These are phyloP conservation scores for Hyphopichia pseudoburtonii DNA, from an alignment of 1,139 yeast genomes.

Conservation along the genomic window DNA sequence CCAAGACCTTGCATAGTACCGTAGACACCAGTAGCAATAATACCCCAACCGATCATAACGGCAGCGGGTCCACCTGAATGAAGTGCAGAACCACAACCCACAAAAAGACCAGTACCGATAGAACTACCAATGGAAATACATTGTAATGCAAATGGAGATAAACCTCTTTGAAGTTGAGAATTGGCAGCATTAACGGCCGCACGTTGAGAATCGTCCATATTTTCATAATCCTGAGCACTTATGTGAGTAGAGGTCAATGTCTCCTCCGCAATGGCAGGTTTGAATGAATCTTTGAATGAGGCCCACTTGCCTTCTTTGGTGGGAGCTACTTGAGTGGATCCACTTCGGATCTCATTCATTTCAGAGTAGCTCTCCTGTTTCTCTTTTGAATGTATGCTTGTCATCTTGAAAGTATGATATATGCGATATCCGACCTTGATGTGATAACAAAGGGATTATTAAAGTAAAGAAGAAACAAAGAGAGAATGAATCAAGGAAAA, in stretches of 20 bases:
- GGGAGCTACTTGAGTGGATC: constrained; percentile 4
- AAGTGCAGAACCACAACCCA: constrained; percentile 37
- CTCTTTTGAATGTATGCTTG: no score
- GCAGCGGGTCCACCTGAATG: constrained; percentile 67
- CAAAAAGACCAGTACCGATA: constrained; percentile 57
- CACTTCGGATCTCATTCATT: constrained; percentile 9
- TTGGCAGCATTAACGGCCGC: constrained; percentile 39
- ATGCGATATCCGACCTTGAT: no score
- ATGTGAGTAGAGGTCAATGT: constrained; percentile 18
- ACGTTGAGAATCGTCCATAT: constrained; percentile 33
- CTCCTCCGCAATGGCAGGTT: constrained; percentile 26
- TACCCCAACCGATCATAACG: constrained; percentile 50
- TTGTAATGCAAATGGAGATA: constrained; percentile 40
- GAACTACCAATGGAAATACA: constrained; percentile 85
- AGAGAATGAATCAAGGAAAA: no score
- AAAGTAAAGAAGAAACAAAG: no score
- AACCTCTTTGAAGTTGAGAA: constrained; percentile 36
- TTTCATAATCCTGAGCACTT: constrained; percentile 17
- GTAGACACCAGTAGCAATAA: constrained; percentile 27
- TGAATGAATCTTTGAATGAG: constrained; percentile 35
- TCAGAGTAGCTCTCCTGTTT: constrained; percentile 7
- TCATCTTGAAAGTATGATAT: no score
- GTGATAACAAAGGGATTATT: no score
- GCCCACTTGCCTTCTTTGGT: constrained; percentile 18
- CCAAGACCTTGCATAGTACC: constrained; percentile 44